Evolutionary conservation across 495 filamentous ascomycete genomes (phyloP).

Genomic region (Cercophora newfieldiana): DNA sequence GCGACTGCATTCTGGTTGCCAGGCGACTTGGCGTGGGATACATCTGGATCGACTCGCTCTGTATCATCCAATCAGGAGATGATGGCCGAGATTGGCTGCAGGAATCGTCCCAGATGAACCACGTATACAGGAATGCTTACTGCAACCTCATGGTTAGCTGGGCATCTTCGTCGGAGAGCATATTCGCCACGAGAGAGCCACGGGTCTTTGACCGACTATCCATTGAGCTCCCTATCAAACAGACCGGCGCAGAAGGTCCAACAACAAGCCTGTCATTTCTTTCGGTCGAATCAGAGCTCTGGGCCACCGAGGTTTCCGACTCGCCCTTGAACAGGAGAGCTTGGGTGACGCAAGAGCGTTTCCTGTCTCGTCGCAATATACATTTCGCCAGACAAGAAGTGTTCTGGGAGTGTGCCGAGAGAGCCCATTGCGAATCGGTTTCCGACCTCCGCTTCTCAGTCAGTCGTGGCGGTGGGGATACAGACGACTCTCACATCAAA

Average conservation of each 20-base stretch:
- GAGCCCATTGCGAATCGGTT: background rate
- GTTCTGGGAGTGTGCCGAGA: constrained; percentile 1
- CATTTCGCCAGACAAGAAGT: background rate
- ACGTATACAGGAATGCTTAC: background rate
- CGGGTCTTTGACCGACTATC: background rate
- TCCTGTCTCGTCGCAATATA: background rate
- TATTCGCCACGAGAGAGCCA: background rate
- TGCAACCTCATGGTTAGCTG: constrained; percentile 5
- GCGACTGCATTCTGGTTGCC: background rate
- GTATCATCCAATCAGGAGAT: constrained; percentile 5
- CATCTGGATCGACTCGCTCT: constrained; percentile 10
- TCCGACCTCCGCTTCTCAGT: background rate
- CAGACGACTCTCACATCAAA: too few species aligned
- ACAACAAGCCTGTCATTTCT: background rate
- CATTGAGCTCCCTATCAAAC: background rate
- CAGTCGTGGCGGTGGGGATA: background rate
- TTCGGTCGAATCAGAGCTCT: background rate
- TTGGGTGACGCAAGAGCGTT: constrained; percentile 1
- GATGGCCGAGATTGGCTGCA: constrained; percentile 2
- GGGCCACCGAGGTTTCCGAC: background rate
- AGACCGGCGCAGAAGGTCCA: background rate
- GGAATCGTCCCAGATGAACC: background rate
- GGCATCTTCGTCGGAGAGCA: background rate
- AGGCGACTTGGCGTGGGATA: background rate
- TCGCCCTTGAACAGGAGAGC: background rate